Conservation (phyloP, 768 basidiomycete species). For the Dioszegia crocea region DNA sequence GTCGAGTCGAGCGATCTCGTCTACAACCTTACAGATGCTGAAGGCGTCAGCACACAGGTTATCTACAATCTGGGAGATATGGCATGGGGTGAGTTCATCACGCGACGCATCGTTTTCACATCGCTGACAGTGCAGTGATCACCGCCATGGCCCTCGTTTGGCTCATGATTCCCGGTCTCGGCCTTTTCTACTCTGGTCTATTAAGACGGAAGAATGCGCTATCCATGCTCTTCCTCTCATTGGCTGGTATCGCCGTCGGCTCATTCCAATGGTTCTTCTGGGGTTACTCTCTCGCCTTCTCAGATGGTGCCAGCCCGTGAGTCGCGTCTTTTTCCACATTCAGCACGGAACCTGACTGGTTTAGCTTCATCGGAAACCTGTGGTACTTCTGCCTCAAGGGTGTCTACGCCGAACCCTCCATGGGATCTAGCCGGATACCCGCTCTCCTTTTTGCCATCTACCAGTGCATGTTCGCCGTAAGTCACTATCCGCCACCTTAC, state of each 20-base stretch:
- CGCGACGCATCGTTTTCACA: too few relatives aligned
- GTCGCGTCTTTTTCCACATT: background rate
- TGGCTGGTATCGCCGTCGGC: constrained; percentile 50
- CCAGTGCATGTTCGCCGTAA: constrained; percentile 49
- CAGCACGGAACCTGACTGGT: background rate
- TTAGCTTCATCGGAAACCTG: constrained; percentile 77
- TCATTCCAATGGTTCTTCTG: constrained; percentile 62
- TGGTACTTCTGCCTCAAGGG: constrained; percentile 69
- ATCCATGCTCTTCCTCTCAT: constrained; percentile 50
- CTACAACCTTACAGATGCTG: constrained; percentile 28
- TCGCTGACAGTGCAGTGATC: constrained; percentile 25
- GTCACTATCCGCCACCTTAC: constrained; percentile 5
- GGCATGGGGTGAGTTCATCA: constrained; percentile 40
- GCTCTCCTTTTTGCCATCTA: constrained; percentile 79
- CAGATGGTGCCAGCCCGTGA: constrained; percentile 54
- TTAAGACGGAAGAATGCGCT: constrained; percentile 53
- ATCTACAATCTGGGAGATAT: constrained; percentile 49
- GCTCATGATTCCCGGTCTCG: constrained; percentile 51
- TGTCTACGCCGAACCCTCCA: constrained; percentile 68
- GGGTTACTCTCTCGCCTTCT: constrained; percentile 90
- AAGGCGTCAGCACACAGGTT: constrained; percentile 22
- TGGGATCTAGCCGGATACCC: constrained; percentile 75
- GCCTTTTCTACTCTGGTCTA: constrained; percentile 50
- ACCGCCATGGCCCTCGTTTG: constrained; percentile 48
- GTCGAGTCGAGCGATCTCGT: constrained; percentile 34